These are phyloP conservation scores for Chaetomium globosum DNA, from an alignment of 2,329 filamentous ascomycete genomes.

Conservation along the genomic window DNA sequence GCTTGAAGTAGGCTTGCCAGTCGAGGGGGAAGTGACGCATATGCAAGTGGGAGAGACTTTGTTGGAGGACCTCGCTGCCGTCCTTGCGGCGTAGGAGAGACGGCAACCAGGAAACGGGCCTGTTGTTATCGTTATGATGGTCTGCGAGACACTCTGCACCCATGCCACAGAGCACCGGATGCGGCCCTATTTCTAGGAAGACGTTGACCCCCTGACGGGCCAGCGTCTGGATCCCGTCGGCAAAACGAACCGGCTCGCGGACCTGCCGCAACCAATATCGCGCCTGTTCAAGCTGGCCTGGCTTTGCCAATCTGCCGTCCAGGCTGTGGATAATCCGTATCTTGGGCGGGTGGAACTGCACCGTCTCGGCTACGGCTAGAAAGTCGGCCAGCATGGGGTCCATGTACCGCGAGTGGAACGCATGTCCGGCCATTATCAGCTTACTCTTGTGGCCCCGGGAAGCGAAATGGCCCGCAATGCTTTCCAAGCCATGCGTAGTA, in stretches of 20 bases:
- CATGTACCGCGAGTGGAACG: constrained; percentile 1
- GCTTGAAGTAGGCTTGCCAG: constrained; percentile 4
- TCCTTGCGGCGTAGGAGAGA: constrained; percentile 1
- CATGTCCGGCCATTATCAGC: neutral
- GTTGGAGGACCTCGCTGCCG: neutral
- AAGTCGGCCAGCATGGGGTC: neutral
- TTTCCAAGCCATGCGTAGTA: neutral
- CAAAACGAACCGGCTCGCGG: neutral
- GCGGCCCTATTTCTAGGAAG: constrained; percentile 1
- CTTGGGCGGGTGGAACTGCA: neutral
- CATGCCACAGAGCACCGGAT: constrained; percentile 1
- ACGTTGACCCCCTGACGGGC: constrained; percentile 2
- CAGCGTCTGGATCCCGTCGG: neutral
- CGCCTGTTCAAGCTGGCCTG: constrained; percentile 1
- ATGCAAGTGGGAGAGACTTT: neutral
- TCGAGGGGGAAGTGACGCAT: constrained; percentile 1
- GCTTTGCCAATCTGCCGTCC: neutral
- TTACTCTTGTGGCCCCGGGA: neutral
- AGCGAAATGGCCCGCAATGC: neutral
- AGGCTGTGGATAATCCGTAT: neutral
- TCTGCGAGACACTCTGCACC: constrained; percentile 1
- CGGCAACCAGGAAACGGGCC: neutral
- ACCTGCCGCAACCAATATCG: neutral
- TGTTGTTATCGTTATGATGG: neutral
- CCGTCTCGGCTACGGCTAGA: constrained; percentile 1